Evolutionary conservation across 1,284 basidiomycete species (phyloP).

Genomic region (Thecaphora thlaspeos): DNA sequence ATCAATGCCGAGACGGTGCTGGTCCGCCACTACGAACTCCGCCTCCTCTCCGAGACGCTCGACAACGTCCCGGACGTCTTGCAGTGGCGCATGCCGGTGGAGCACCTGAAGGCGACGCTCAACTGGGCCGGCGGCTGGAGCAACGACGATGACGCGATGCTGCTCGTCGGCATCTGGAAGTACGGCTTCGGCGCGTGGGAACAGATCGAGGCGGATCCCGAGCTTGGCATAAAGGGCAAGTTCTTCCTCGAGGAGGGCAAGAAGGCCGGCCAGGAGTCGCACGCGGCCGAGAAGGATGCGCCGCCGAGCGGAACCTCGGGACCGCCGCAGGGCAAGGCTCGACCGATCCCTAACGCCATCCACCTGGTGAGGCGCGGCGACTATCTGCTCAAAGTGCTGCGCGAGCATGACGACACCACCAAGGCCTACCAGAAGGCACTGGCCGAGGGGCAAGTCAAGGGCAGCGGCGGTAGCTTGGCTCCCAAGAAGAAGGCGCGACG

Average conservation of each 20-base stretch:
- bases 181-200: slow-evolving; percentile 99
- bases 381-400: slow-evolving; percentile 82
- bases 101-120: slow-evolving; percentile 86
- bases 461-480: slow-evolving; percentile 1
- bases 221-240: slow-evolving; percentile 80
- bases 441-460: slow-evolving; percentile 16
- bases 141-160: slow-evolving; percentile 86
- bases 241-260: slow-evolving; percentile 93
- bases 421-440: slow-evolving; percentile 34
- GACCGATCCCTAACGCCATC: slow-evolving; percentile 60
- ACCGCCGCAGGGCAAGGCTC: slow-evolving; percentile 39
- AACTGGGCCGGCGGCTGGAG: slow-evolving; percentile 97
- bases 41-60: slow-evolving; percentile 74
- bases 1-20: slow-evolving; percentile 98
- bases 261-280: slow-evolving; percentile 61
- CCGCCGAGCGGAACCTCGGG: slow-evolving; percentile 28
- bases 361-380: slow-evolving; percentile 96
- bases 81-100: slow-evolving; percentile 82
- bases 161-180: slow-evolving; percentile 86
- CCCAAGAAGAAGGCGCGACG: slow-evolving; percentile 13
- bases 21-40: slow-evolving; percentile 83
- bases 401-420: slow-evolving; percentile 67
- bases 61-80: slow-evolving; percentile 67
- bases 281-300: slow-evolving; percentile 26
- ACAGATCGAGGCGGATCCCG: slow-evolving; percentile 81